Evolutionary conservation across 805 yeast species (phyloP), one percentile per base, ranked within the genome.

Genomic region (Phaffomyces opuntiae): DNA sequence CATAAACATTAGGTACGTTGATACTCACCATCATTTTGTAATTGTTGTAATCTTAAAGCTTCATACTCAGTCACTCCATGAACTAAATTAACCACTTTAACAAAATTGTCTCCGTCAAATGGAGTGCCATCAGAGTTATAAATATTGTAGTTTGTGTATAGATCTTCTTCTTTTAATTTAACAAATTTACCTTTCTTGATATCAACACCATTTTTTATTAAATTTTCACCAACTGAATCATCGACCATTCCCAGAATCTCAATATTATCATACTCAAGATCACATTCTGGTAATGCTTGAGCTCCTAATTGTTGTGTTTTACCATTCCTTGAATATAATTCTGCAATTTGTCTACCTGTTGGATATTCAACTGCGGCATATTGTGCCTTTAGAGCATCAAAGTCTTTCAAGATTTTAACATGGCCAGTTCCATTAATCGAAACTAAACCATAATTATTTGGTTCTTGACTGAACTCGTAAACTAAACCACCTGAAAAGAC

Each of bases 401-500:
- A 91, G 66, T 90, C 98, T 1, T 66, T 56, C 44, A 74, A 66
- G 36, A 77, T 65, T 24, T 74, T 63, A 40, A 85, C 81, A 13
- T 72, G 57, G 19, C 70, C 65, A 47, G 67, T 68, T 39, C 66
- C 63, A 31, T 63, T 63, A 49, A 88, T 70, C 45, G 75, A 62
- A 42, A 91, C 98, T 46, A 91, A 72, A 21, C 98, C 98, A 63
- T 87, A 91, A 56, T 85, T 69, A 60, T 81, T 78, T 25, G 73
- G 72, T 65, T 87, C 96, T 56, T 84, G 75, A 5, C 93, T 77
- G 66, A 83, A 91, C 68, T 91, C 97, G 67, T 91, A 91, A 31
- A 89, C 95, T 53, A 93, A 73, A 36, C 98, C 97, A 8, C 97
- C 97, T 46, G 87, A 77, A 59, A 90, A 87, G 1, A 80, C 83